Evolutionary conservation across 192 early-diverging fungal species (phyloP).

Genomic region (Entomortierella lignicola): DNA sequence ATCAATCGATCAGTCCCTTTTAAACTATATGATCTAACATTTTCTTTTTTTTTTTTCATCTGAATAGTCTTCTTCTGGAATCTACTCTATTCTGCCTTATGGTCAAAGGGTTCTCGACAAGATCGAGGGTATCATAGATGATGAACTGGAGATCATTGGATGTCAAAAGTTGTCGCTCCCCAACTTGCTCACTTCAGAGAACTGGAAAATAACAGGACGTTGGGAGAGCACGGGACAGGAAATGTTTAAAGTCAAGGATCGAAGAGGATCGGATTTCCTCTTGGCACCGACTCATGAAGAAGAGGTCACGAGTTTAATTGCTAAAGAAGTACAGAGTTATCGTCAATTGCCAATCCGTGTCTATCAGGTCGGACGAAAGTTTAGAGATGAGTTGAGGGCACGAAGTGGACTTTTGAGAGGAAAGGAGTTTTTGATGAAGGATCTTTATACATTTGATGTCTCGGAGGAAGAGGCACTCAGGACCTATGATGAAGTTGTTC

Average conservation of each 20-base stretch:
- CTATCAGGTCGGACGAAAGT: slow-evolving; percentile 92
- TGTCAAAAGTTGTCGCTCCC: slow-evolving; percentile 83
- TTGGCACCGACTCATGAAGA: slow-evolving; percentile 94
- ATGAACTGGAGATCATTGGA: slow-evolving; percentile 79
- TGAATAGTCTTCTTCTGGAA: slow-evolving; percentile 80
- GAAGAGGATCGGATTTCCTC: slow-evolving; percentile 74
- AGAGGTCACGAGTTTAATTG: slow-evolving; percentile 85
- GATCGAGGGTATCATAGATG: slow-evolving; percentile 83
- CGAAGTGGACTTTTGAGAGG: slow-evolving; percentile 86
- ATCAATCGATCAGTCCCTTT: too few species aligned
- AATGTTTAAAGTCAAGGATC: slow-evolving; percentile 85
- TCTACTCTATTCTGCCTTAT: slow-evolving; percentile 86
- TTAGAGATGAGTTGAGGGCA: slow-evolving; percentile 86
- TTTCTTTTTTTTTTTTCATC: neutral
- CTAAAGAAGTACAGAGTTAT: slow-evolving; percentile 70
- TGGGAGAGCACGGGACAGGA: slow-evolving; percentile 76
- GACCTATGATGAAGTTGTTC: slow-evolving; percentile 82
- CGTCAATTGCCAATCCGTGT: slow-evolving; percentile 85
- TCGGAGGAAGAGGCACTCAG: slow-evolving; percentile 70
- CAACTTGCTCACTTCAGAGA: slow-evolving; percentile 69
- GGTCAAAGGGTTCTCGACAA: slow-evolving; percentile 81
- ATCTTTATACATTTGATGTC: slow-evolving; percentile 91
- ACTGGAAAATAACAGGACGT: slow-evolving; percentile 85
- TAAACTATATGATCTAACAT: too few species aligned
- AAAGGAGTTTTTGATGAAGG: slow-evolving; percentile 97